phyloP scores from a whole-genome alignment of 2,329 filamentous ascomycete species.

The Aspergillus flavus region DNA sequence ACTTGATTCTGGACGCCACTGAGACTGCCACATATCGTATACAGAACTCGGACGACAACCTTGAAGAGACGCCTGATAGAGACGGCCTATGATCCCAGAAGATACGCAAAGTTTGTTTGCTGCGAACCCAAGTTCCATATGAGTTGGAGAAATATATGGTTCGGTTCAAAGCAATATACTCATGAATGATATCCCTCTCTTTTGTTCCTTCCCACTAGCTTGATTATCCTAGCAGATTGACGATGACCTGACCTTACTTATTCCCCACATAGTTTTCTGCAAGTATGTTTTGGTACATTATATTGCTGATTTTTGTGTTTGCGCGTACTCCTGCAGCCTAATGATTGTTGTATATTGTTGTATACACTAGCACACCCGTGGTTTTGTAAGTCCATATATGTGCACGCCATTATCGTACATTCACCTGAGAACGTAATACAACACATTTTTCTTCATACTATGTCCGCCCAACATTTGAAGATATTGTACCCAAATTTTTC shows the following conservation, averaged over 20 bases:
- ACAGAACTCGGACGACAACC: conserved; percentile 48
- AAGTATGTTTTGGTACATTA: conserved; percentile 31
- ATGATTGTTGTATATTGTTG: neutral
- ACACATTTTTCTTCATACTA: neutral
- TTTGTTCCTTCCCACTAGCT: conserved; percentile 9
- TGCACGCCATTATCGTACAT: neutral
- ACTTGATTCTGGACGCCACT: conserved; percentile 36
- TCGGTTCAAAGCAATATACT: conserved; percentile 6
- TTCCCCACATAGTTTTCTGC: conserved; percentile 40
- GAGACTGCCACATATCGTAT: conserved; percentile 36
- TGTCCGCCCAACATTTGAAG: neutral
- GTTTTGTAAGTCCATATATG: neutral
- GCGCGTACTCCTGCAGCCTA: neutral
- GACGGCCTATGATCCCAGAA: conserved; percentile 28
- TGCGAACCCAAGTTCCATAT: neutral
- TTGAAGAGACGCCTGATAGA: conserved; percentile 48
- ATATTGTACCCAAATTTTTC: neutral
- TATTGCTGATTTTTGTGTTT: conserved; percentile 5
- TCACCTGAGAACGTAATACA: neutral
- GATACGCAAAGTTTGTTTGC: neutral
- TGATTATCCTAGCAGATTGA: conserved; percentile 14
- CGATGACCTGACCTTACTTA: conserved; percentile 29
- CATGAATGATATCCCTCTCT: conserved; percentile 16
- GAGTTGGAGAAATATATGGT: conserved; percentile 4
- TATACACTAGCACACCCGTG: neutral